Percentiles rank a stretch among this genome's conserved stretches.
These are phyloP conservation scores for Fraxinus quadrangulata DNA, from an alignment of 257 asterid genomes.

Conservation along the genomic window DNA sequence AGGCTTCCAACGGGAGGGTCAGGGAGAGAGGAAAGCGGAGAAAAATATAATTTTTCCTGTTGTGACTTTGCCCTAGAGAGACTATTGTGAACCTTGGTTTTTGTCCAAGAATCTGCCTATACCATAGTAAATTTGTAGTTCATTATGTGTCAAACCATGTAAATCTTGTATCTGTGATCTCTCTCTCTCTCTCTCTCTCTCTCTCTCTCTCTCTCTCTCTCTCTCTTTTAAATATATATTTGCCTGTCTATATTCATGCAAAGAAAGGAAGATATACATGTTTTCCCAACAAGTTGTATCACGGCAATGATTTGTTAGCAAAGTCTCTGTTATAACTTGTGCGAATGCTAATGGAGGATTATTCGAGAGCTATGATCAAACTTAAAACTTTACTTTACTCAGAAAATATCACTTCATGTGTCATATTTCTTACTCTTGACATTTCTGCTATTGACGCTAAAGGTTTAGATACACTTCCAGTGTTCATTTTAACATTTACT, in stretches of 20 bases:
- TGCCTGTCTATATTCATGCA: not conserved
- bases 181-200: too few relatives aligned
- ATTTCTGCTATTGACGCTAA: not conserved
- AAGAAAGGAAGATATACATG: not conserved
- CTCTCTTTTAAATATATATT: not conserved
- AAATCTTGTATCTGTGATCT: slow-evolving; percentile 2
- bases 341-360: not conserved
- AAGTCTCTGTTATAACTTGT: not conserved
- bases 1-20: not conserved
- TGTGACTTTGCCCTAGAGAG: not conserved
- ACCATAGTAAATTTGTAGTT: not conserved
- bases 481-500: not conserved
- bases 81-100: not conserved
- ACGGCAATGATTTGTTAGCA: not conserved
- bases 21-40: not conserved
- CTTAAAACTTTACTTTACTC: not conserved
- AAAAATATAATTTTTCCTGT: not conserved
- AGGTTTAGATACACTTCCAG: not conserved
- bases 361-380: not conserved
- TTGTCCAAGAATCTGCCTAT: not conserved
- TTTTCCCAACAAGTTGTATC: not conserved
- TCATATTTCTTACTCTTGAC: not conserved
- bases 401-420: not conserved
- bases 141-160: not conserved
- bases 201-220: not conserved